Evolutionary conservation across 106 monocot species (phyloP).

Genomic region (Apostasia shenzhenica): DNA sequence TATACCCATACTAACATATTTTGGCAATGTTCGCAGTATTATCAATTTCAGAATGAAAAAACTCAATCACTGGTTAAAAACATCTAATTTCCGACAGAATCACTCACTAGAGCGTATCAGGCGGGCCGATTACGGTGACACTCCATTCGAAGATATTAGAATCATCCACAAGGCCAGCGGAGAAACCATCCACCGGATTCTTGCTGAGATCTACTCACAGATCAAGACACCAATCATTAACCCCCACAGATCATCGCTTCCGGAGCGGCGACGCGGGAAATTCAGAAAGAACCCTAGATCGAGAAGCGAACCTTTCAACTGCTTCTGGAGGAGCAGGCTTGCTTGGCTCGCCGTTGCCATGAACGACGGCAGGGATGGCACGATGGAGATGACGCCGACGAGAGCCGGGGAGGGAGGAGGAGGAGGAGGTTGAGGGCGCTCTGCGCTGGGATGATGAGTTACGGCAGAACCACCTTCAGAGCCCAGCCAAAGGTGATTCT

Average conservation of each 20-base stretch:
- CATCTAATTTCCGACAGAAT: neutral
- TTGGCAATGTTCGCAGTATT: too few relatives aligned
- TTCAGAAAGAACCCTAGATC: neutral
- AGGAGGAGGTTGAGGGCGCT: neutral
- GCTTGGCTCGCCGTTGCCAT: slow-evolving; percentile 48
- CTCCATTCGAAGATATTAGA: slow-evolving; percentile 70
- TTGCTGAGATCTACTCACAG: slow-evolving; percentile 41
- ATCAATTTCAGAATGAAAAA: too few relatives aligned
- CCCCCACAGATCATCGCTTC: neutral
- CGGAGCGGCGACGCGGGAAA: neutral
- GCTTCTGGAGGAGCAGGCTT: slow-evolving; percentile 51
- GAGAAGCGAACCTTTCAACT: slow-evolving; percentile 37
- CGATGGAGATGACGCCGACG: neutral
- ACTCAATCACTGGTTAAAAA: neutral
- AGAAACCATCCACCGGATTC: slow-evolving; percentile 75
- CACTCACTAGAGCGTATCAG: slow-evolving; percentile 65
- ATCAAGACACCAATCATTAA: neutral
- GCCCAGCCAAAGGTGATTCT: too few relatives aligned
- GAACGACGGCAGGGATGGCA: neutral
- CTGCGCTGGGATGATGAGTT: neutral
- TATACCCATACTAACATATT: too few relatives aligned
- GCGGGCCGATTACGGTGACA: slow-evolving; percentile 73
- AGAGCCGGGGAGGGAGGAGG: slow-evolving; percentile 2
- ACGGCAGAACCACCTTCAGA: too few relatives aligned
- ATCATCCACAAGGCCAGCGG: slow-evolving; percentile 69